A percentile compares a stretch with the other conserved stretches of the same genome.
Conservation (phyloP, 2,329 filamentous ascomycete genomes). For the Coleophoma crateriformis region DNA sequence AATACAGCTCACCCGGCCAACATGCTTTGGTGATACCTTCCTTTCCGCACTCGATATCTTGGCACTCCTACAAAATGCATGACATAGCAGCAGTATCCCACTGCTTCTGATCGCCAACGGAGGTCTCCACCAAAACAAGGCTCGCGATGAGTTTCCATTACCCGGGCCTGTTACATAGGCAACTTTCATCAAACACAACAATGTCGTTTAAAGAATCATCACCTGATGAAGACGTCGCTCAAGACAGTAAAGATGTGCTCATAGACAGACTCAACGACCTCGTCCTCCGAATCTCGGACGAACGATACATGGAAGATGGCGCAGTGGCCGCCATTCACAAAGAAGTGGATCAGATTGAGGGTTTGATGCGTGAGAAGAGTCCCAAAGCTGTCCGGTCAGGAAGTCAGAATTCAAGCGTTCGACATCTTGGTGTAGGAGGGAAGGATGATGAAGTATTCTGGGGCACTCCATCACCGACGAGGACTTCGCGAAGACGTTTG, state of each 20-base stretch:
- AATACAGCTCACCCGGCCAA: neutral
- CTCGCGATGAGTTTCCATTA: neutral
- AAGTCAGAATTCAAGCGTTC: neutral
- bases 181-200: neutral
- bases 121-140: neutral
- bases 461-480: conserved; percentile 17
- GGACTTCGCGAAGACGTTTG: conserved; percentile 11
- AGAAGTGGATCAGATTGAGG: conserved; percentile 32
- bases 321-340: conserved; percentile 26
- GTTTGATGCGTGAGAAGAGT: conserved; percentile 12
- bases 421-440: conserved; percentile 3
- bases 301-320: conserved; percentile 19
- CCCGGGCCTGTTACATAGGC: conserved; percentile 5
- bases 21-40: too few relatives aligned
- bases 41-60: too few relatives aligned
- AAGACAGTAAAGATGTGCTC: conserved; percentile 26
- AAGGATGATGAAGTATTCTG: conserved; percentile 16
- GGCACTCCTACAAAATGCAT: too few relatives aligned
- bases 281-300: conserved; percentile 22
- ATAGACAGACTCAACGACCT: conserved; percentile 28
- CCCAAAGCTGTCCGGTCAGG: neutral
- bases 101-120: too few relatives aligned
- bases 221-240: conserved; percentile 11
- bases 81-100: too few relatives aligned
- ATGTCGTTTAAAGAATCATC: neutral